phyloP scores from a whole-genome alignment of 768 basidiomycete genomes.

The Rhizopogon roseolus region DNA sequence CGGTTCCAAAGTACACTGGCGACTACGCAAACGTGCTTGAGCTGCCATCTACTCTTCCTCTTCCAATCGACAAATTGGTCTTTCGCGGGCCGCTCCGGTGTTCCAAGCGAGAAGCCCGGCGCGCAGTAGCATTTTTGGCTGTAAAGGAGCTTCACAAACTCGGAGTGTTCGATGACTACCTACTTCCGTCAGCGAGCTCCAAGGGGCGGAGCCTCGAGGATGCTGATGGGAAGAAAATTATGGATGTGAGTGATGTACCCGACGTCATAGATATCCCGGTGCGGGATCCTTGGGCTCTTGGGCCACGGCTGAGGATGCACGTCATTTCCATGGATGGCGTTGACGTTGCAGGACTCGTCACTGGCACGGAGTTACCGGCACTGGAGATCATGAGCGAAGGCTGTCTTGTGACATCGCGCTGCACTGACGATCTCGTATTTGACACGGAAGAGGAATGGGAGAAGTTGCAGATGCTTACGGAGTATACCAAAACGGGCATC shows the following conservation, averaged over 20 bases:
- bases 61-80: conserved; percentile 46
- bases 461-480: conserved; percentile 50
- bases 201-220: conserved; percentile 47
- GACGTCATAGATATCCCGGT: conserved; percentile 56
- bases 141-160: conserved; percentile 63
- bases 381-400: conserved; percentile 38
- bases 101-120: conserved; percentile 78
- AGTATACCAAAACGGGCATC: conserved; percentile 58
- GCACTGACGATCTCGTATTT: conserved; percentile 44
- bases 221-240: conserved; percentile 42
- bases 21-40: conserved; percentile 54
- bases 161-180: conserved; percentile 78
- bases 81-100: conserved; percentile 55
- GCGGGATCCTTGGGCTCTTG: conserved; percentile 62
- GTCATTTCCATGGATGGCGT: conserved; percentile 46
- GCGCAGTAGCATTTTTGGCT: conserved; percentile 77
- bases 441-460: conserved; percentile 40
- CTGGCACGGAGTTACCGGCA: conserved; percentile 52
- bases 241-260: conserved; percentile 42
- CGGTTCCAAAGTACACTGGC: conserved; percentile 57
- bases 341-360: conserved; percentile 57
- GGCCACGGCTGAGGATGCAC: conserved; percentile 59
- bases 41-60: conserved; percentile 64
- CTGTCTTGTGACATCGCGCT: conserved; percentile 32
- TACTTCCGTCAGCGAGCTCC: conserved; percentile 63